Percentiles rank a stretch among this genome's conserved stretches.
Conservation (phyloP, 2,329 filamentous ascomycete genomes). For the Fusarium anguioides region DNA sequence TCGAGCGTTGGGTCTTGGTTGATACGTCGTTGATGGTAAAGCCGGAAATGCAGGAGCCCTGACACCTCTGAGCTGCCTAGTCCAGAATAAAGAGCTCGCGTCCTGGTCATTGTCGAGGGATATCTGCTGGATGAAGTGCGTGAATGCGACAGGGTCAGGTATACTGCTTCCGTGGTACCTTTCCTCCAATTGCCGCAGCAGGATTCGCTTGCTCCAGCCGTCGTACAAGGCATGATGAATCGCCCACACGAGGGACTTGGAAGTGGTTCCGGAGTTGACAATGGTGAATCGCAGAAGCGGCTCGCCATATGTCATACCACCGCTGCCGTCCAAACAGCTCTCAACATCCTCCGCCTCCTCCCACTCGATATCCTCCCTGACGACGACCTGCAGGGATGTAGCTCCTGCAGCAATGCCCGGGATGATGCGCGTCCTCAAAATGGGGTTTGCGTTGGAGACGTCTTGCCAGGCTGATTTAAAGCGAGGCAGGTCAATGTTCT, state of each 20-base stretch:
- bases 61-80: constrained; percentile 9
- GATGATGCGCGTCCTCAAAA: constrained; percentile 10
- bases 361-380: constrained; percentile 10
- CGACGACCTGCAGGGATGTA: constrained; percentile 9
- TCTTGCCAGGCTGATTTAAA: constrained; percentile 10
- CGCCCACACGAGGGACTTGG: constrained; percentile 8
- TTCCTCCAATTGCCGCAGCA: constrained; percentile 8
- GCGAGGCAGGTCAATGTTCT: constrained; percentile 9
- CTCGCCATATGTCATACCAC: constrained; percentile 12
- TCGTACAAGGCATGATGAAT: constrained; percentile 11
- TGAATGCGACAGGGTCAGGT: constrained; percentile 8
- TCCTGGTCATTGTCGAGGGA: constrained; percentile 8
- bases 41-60: constrained; percentile 9
- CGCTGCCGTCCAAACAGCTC: constrained; percentile 3
- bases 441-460: constrained; percentile 10
- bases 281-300: constrained; percentile 9
- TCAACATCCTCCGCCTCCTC: constrained; percentile 9
- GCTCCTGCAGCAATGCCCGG: constrained; percentile 4
- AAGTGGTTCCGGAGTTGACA: constrained; percentile 7
- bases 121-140: constrained; percentile 12
- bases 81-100: constrained; percentile 9
- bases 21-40: constrained; percentile 9
- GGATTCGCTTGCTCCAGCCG: constrained; percentile 12
- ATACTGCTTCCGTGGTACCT: constrained; percentile 8
- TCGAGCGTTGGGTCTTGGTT: constrained; percentile 12